phyloP scores from a whole-genome alignment of 116 monocot genomes.

The Thalassia testudinum region DNA sequence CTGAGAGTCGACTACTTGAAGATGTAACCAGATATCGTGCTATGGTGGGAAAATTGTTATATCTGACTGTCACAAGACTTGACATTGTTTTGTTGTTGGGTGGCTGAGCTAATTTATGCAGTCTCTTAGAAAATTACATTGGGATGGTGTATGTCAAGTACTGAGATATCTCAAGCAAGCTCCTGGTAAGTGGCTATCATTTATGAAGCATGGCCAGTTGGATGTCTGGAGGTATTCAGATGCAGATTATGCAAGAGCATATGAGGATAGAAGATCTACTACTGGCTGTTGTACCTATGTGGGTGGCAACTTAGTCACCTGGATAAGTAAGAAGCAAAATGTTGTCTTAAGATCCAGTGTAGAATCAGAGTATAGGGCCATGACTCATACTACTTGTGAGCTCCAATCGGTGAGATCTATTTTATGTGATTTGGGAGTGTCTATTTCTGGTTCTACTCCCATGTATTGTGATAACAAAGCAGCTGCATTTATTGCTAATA shows the following conservation, averaged over 20 bases:
- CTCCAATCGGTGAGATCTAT: neutral
- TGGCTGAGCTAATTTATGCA: neutral
- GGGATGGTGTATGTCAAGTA: neutral
- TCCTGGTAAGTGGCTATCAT: neutral
- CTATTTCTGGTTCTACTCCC: neutral
- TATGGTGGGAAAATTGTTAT: too few species aligned
- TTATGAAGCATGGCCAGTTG: neutral
- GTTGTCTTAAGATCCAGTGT: neutral
- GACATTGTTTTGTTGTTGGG: too few species aligned
- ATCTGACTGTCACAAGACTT: too few species aligned
- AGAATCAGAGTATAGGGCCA: neutral
- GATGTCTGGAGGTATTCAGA: neutral
- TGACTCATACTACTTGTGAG: slow-evolving; percentile 4
- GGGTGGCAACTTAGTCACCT: neutral
- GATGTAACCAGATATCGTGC: too few species aligned
- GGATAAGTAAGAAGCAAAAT: neutral
- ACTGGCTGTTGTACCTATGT: neutral
- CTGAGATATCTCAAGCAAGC: neutral
- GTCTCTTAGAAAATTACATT: neutral
- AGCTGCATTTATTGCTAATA: slow-evolving; percentile 1
- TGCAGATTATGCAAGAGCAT: neutral
- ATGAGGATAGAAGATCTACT: too few species aligned
- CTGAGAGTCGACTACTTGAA: too few species aligned
- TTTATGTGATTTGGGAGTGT: neutral
- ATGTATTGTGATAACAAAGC: slow-evolving; percentile 4